A percentile compares a stretch with the other conserved stretches of the same genome.
Conservation (phyloP, 257 asterid genomes). For the Craterostigma plantagineum region DNA sequence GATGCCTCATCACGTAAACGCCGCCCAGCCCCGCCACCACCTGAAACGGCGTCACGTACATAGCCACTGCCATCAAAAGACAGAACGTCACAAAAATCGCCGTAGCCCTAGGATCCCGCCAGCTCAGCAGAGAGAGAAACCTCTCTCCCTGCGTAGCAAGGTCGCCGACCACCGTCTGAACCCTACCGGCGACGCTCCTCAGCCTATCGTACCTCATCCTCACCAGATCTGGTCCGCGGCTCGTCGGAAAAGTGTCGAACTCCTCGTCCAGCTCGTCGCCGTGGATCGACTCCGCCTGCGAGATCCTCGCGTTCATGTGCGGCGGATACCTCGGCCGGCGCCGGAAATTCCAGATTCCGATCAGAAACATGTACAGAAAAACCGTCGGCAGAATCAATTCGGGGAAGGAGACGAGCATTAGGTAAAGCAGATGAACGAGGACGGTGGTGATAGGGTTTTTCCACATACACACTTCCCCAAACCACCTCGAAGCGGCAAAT, state of each 20-base stretch:
- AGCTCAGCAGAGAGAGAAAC: constrained; percentile 51
- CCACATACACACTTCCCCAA: constrained; percentile 71
- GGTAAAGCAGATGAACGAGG: constrained; percentile 55
- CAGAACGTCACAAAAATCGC: constrained; percentile 68
- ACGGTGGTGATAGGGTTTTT: constrained; percentile 67
- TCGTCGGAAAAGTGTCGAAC: constrained; percentile 64
- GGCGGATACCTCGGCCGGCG: constrained; percentile 73
- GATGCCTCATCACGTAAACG: constrained; percentile 75
- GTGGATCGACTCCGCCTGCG: constrained; percentile 70
- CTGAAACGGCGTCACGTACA: constrained; percentile 80
- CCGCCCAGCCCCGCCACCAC: constrained; percentile 55
- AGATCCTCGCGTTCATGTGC: constrained; percentile 79
- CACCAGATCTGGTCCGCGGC: constrained; percentile 54
- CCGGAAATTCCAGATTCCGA: constrained; percentile 75
- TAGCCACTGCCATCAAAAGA: constrained; percentile 43
- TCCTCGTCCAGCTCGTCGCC: constrained; percentile 84
- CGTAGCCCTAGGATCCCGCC: constrained; percentile 89
- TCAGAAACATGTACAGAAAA: constrained; percentile 77
- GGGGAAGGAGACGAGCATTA: constrained; percentile 72
- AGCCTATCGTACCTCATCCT: constrained; percentile 74
- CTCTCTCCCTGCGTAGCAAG: constrained; percentile 75
- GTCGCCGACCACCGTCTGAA: constrained; percentile 85
- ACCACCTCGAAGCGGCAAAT: constrained; percentile 67
- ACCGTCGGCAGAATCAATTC: constrained; percentile 67
- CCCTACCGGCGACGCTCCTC: constrained; percentile 75